Evolutionary conservation across 2,329 filamentous ascomycete species (phyloP), one percentile per base, ranked within the genome.

Genomic region (Iodosphaeria phyllophila): DNA sequence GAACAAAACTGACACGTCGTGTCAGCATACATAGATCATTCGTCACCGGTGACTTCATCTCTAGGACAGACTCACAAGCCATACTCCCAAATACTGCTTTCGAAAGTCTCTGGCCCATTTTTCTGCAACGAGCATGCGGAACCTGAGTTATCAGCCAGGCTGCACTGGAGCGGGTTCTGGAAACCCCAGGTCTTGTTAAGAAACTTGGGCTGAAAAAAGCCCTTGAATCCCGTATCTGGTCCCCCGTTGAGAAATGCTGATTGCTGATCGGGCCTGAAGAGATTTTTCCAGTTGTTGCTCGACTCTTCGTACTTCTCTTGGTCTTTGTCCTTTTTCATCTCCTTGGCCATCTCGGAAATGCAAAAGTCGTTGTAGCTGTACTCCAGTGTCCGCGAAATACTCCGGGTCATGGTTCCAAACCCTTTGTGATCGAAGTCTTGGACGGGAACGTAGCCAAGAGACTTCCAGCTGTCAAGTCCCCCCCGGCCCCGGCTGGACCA

Each of bases 291-390:
- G 40, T 78, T 73, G 1, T 51, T 51, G 26, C 69, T 65, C 1
- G 68, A 61, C 1, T 44, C 43, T 1, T 63, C 39, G 30, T 79
- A 82, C 38, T 63, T 72, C 25, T 63, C 53, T 13, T 57, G 52
- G 24, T 76, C 74, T 0, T 41, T 47, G 3, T 52, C 50, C 8
- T 63, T 55, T 2, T 64, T 65, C 19, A 77, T 42, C 0, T 49
- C 54, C 7, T 56, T 54, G 1, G 74, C 73, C 28, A 80, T 63
- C 23, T 67, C 54, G 1, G 68, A 56, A 28, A 78, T 70, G 33
- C 65, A 69, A 37, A 68, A 84, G 47, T 83, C 77, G 33, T 83
- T 69, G 45, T 83, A 83, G 5, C 72, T 66, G 41, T 84, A 84
- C 42, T 83, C 77, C 1, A 83, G 61, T 0, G 75, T 82, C 6